Conservation (phyloP, 129 eudicot species). For the Chrysanthemum seticuspe region DNA sequence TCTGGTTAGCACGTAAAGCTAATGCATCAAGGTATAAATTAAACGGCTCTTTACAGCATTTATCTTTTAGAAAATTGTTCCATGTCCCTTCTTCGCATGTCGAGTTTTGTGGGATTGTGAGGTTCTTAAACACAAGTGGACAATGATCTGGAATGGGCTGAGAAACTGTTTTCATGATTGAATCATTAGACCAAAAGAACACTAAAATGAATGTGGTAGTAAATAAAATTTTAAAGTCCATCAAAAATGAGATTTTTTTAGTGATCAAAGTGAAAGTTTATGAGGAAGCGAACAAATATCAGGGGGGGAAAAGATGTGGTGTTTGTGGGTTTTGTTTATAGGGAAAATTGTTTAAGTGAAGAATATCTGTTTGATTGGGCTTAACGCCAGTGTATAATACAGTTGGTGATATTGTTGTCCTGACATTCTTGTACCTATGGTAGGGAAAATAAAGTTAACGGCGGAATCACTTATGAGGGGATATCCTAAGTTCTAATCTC, state of each 20-base stretch:
- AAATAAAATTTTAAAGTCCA: conserved; percentile 21
- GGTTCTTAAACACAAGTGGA: conserved; percentile 26
- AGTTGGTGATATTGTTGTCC: conserved; percentile 16
- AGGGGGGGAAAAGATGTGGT: not conserved
- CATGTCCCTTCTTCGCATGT: conserved; percentile 39
- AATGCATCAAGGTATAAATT: conserved; percentile 41
- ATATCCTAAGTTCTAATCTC: conserved; percentile 28
- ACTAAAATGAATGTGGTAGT: conserved; percentile 18
- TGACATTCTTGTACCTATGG: conserved; percentile 20
- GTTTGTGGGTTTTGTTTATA: conserved; percentile 29
- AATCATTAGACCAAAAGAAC: conserved; percentile 18
- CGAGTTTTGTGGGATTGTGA: conserved; percentile 8
- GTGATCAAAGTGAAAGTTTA: conserved; percentile 9
- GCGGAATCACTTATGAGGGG: conserved; percentile 27
- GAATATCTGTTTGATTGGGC: conserved; percentile 32
- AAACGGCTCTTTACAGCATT: conserved; percentile 38
- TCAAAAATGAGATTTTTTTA: not conserved
- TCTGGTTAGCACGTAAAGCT: conserved; percentile 41
- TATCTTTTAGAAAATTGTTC: conserved; percentile 37
- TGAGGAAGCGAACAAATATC: conserved; percentile 12
- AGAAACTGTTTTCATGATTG: conserved; percentile 16
- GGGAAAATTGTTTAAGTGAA: conserved; percentile 23
- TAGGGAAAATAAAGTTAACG: conserved; percentile 11
- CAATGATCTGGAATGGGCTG: conserved; percentile 23
- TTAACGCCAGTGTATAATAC: conserved; percentile 26